Evolutionary conservation across 2,329 filamentous ascomycete genomes (phyloP), one percentile per base, ranked within the genome.

Genomic region (Ceratocystis destructans): DNA sequence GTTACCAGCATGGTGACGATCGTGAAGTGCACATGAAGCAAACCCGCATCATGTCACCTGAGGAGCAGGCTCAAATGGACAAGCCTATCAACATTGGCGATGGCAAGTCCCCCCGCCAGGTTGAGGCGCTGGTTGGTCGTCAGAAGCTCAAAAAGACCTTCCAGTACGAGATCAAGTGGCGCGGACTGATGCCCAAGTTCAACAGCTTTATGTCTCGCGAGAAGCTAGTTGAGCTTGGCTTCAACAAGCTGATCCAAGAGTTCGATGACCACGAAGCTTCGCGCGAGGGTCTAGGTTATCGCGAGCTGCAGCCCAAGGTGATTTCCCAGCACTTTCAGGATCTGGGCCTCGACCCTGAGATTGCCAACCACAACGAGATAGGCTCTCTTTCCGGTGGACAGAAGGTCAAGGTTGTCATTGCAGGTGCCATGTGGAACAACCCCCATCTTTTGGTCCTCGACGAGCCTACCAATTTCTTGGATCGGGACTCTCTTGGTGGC

Each of bases 81-180:
- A 96, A 91, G 76, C 84, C 83, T 64, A 82, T 99, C 70, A 89
- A 97, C 70, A 77, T 97, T 59, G 86, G 86, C 55, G 91, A 96
- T 71, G 93, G 93, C 71, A 88, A 85, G 72, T 87, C 90, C 12
- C 77, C 81, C 28, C 84, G 87, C 69, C 88, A 89, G 73, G 80
- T 99, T 64, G 94, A 99, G 76, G 81, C 88, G 17, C 82, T 99
- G 33, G 95, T 99, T 71, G 94, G 94, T 81, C 88, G 94, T 71
- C 92, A 96, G 75, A 99, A 99, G 80, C 96, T 85, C 80, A 97
- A 99, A 87, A 99, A 99, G 85, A 89, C 87, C 50, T 96, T 96
- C 84, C 92, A 96, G 81, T 97, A 97, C 74, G 93, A 97, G 80
- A 85, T 96, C 57, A 96, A 97, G 83, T 99, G 94, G 94, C 79